phyloP scores from a whole-genome alignment of 805 yeast species.

The Kazachstania martiniae region DNA sequence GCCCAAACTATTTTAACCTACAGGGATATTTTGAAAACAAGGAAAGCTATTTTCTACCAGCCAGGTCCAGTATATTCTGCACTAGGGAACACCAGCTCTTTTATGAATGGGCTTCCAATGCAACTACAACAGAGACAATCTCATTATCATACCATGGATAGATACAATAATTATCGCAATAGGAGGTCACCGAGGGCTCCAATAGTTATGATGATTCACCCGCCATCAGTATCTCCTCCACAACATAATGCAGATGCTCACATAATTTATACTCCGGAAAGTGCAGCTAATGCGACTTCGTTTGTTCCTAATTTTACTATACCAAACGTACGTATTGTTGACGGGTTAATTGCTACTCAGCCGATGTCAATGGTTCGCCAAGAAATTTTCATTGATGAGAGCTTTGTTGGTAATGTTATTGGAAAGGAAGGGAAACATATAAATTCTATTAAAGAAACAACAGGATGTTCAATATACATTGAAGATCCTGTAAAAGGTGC shows the following conservation, averaged over 20 bases:
- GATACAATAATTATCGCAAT: slow-evolving; percentile 10
- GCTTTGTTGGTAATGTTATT: slow-evolving; percentile 72
- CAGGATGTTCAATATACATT: slow-evolving; percentile 68
- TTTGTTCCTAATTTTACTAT: slow-evolving; percentile 19
- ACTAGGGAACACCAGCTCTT: slow-evolving; percentile 8
- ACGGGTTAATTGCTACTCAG: slow-evolving; percentile 11
- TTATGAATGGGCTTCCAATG: slow-evolving; percentile 2
- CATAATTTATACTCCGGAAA: slow-evolving; percentile 17
- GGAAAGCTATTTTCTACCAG: slow-evolving; percentile 27
- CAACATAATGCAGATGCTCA: slow-evolving; percentile 1
- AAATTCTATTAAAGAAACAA: slow-evolving; percentile 60
- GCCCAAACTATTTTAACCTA: slow-evolving; percentile 58
- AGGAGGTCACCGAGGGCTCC: slow-evolving; percentile 12
- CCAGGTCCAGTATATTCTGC: slow-evolving; percentile 24
- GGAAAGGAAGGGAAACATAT: slow-evolving; percentile 82
- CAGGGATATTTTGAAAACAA: slow-evolving; percentile 37
- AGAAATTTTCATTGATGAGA: slow-evolving; percentile 65
- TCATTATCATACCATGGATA: slow-evolving; percentile 19
- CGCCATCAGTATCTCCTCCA: slow-evolving; percentile 3
- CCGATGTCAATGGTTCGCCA: slow-evolving; percentile 39
- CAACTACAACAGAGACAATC: slow-evolving; percentile 15
- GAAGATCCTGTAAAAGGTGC: slow-evolving; percentile 45
- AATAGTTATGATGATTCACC: slow-evolving; percentile 6
- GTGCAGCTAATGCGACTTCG: slow-evolving; percentile 18
- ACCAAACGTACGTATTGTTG: slow-evolving; percentile 19